Percentiles rank a stretch among this genome's conserved stretches.
Evolutionary conservation across 768 basidiomycete genomes (phyloP).

Genomic region (Baorangia bicolor): DNA sequence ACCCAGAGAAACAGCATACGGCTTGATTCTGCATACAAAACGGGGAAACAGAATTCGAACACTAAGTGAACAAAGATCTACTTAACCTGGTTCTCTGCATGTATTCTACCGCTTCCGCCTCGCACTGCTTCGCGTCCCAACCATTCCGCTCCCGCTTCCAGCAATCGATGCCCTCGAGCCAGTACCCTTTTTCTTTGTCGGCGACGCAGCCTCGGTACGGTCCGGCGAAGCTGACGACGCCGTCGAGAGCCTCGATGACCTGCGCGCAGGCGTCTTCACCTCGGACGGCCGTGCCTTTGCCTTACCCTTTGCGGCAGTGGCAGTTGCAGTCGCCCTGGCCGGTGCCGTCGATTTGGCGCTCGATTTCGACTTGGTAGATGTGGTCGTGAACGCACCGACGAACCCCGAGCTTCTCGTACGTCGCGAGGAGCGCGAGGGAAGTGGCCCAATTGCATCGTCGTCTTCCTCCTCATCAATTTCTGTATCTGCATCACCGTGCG

Average conservation of each 20-base stretch:
- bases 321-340: background rate
- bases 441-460: conserved; percentile 35
- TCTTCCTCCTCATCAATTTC: conserved; percentile 32
- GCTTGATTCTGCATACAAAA: background rate
- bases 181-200: conserved; percentile 25
- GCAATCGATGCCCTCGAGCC: conserved; percentile 10
- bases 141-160: conserved; percentile 11
- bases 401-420: conserved; percentile 19
- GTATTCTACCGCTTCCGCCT: conserved; percentile 30
- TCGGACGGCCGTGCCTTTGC: conserved; percentile 19
- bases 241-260: conserved; percentile 41
- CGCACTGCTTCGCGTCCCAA: conserved; percentile 29
- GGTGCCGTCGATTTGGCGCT: background rate
- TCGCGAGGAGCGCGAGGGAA: conserved; percentile 27
- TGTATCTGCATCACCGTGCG: conserved; percentile 19
- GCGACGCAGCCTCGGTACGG: conserved; percentile 20
- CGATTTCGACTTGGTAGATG: conserved; percentile 10
- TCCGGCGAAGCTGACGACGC: conserved; percentile 37
- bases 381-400: conserved; percentile 9
- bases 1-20: background rate
- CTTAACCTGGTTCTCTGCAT: background rate
- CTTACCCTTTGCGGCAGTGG: conserved; percentile 13
- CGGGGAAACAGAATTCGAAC: background rate
- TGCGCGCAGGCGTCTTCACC: conserved; percentile 29
- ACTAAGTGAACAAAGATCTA: conserved; percentile 1